These are phyloP conservation scores for Colletotrichum falcatum DNA, from an alignment of 2,329 filamentous ascomycete species.

Conservation along the genomic window DNA sequence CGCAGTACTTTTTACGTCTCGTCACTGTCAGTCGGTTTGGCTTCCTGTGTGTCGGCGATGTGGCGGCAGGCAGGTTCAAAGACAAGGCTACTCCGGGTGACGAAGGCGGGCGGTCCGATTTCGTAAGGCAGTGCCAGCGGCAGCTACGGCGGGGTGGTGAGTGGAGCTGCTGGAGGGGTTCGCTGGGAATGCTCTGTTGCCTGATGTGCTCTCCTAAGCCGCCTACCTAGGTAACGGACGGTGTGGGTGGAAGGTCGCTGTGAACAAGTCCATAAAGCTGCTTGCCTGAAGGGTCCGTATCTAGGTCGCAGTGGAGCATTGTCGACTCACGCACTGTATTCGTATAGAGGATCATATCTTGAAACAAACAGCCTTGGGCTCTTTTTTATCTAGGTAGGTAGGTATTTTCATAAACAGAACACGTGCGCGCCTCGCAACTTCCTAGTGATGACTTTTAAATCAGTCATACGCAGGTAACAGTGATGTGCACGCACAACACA, in stretches of 20 bases:
- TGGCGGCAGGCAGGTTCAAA: not conserved
- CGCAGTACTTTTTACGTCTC: not conserved
- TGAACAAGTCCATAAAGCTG: not conserved
- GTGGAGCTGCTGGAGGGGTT: slow-evolving; percentile 13
- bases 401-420: not conserved
- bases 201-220: not conserved
- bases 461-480: not conserved
- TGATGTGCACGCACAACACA: not conserved
- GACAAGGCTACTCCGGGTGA: slow-evolving; percentile 6
- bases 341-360: not conserved
- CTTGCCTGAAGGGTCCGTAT: not conserved
- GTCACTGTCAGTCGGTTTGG: slow-evolving; percentile 1
- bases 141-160: not conserved
- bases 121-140: slow-evolving; percentile 6
- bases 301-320: not conserved
- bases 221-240: not conserved
- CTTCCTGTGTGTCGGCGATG: slow-evolving; percentile 12
- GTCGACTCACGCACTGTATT: not conserved
- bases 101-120: not conserved
- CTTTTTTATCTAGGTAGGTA: too few species aligned
- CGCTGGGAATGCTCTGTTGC: not conserved
- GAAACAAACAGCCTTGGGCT: too few species aligned
- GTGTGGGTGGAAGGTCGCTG: not conserved
- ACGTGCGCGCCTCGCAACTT: not conserved
- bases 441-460: not conserved